phyloP scores from a whole-genome alignment of 139 green algal species.

The Chlamydomonas incerta region DNA sequence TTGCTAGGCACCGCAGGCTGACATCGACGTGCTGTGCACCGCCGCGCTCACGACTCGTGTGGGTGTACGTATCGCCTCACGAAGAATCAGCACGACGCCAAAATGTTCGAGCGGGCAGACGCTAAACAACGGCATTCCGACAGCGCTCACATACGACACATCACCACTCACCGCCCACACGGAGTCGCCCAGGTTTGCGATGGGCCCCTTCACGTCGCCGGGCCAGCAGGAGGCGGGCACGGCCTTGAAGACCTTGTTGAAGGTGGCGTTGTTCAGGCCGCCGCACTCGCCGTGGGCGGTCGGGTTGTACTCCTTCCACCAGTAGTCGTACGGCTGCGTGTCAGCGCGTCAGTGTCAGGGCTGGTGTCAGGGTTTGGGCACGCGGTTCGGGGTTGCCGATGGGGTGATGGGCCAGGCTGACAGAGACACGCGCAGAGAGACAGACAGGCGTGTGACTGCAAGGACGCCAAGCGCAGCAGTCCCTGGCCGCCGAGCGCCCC shows the following conservation, averaged over 20 bases:
- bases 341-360: too few species aligned
- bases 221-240: conserved; percentile 5
- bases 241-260: conserved; percentile 15
- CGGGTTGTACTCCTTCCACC: background rate
- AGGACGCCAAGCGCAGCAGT: too few species aligned
- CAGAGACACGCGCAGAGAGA: too few species aligned
- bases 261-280: background rate
- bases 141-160: background rate
- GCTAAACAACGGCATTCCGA: background rate
- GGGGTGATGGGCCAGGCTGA: too few species aligned
- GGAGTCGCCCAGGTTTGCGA: background rate
- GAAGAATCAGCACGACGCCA: too few species aligned
- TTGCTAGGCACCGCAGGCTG: background rate
- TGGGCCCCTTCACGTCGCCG: background rate
- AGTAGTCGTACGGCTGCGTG: background rate
- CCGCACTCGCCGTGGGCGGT: background rate
- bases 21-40: background rate
- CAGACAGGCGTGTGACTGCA: too few species aligned
- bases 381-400: too few species aligned
- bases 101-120: too few species aligned
- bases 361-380: too few species aligned
- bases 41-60: too few species aligned
- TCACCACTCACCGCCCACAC: conserved; percentile 19
- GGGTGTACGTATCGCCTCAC: too few species aligned
- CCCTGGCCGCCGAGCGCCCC: too few species aligned